Base-by-base conservation (phyloP, 495 filamentous ascomycete genomes). In the Aspergillus kassunensis region DNA sequence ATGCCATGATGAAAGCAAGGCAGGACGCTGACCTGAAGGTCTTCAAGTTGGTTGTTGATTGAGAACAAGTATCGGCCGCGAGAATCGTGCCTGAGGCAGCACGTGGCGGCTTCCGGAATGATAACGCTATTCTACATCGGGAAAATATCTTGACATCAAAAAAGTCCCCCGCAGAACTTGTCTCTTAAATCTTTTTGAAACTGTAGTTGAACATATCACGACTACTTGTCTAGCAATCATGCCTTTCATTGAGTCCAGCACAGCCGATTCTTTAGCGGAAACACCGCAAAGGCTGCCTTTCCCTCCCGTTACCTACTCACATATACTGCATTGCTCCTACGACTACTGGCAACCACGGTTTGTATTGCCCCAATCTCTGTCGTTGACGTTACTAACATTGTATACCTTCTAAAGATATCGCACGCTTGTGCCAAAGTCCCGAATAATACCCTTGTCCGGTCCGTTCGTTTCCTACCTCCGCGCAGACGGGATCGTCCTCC, bases 271-370 rank as follows among this genome's bases (percentile, higher is more conserved):
- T 0, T 27, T 60, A 25, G 48, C 53, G 9, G 63, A 63, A 19
- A 45, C 58, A 5, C 63, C 58, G 2, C 60, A 63, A 25, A 69
- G 68, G 29, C 79, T 89, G 23, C 87, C 81, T 31, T 97, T 97
- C 59, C 86, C 88, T 12, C 89, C 90, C 2, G 78, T 96, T 36
- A 88, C 83, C 5, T 82, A 84, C 58, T 80, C 84, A 21, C 93
- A 98, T 61, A 95, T 98, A 58, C 69, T 96, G 30, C 83, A 97
- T 67, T 98, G 93, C 71, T 93, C 93, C 31, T 97, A 91, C 67
- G 87, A 95, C 67, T 80, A 78, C 52, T 98, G 93, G 93, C 87
- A 96, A 58, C 78, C 86, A 49, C 83, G 46, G 80, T 75, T 53
- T 37, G 51, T 13, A 41, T 19, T 9, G 49, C 46, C 42, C 25